Conservation (phyloP, 139 green algal species). For the Chlorella sp. region DNA sequence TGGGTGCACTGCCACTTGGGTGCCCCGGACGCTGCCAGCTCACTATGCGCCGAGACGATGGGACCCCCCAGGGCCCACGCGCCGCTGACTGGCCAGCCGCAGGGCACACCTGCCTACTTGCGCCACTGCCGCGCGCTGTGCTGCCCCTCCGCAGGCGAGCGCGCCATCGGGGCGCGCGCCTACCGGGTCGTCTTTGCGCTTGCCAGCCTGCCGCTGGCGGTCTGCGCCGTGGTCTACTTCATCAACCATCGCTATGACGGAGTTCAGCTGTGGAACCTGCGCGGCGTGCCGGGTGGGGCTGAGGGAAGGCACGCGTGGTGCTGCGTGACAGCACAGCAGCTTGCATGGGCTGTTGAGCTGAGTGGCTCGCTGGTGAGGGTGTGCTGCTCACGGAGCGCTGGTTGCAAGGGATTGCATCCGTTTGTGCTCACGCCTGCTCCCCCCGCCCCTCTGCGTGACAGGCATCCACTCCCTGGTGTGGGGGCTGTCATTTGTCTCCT, state of each 20-base stretch:
- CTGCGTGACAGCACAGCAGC: no score
- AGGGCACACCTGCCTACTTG: no score
- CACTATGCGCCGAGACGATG: no score
- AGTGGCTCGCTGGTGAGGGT: background rate
- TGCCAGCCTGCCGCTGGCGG: constrained; percentile 85
- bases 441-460: constrained; percentile 41
- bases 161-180: constrained; percentile 84
- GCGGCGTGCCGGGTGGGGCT: constrained; percentile 1
- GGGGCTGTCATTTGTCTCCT: constrained; percentile 92
- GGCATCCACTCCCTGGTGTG: constrained; percentile 87
- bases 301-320: no score
- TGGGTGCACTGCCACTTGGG: no score
- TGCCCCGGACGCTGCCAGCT: no score
- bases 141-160: constrained; percentile 63
- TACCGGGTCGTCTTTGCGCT: constrained; percentile 94
- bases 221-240: constrained; percentile 93
- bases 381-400: background rate
- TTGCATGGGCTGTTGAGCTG: background rate
- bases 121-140: background rate
- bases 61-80: no score
- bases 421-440: background rate
- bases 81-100: no score
- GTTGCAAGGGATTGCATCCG: background rate
- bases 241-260: constrained; percentile 96
- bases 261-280: constrained; percentile 84